Evolutionary conservation across 345 rosid genomes (phyloP).

Genomic region (Salix arbutifolia): DNA sequence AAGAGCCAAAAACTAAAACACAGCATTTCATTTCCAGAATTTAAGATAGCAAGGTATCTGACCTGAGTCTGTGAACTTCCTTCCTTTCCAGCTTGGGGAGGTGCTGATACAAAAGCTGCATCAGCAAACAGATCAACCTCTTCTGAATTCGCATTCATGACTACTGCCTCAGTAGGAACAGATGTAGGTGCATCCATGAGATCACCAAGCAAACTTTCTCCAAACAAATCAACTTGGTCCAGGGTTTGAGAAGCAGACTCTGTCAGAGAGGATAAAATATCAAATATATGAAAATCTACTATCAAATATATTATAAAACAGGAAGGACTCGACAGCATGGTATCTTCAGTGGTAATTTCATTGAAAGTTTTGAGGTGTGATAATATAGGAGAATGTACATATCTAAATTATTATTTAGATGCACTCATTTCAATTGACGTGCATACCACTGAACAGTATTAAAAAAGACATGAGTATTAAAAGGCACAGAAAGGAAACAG

Average conservation of each 20-base stretch:
- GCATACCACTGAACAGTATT: no score
- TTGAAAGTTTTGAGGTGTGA: no score
- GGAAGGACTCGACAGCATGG: no score
- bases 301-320: not conserved
- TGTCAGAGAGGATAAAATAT: slow-evolving; percentile 34
- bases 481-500: no score
- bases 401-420: no score
- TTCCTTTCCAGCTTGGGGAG: slow-evolving; percentile 43
- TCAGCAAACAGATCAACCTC: slow-evolving; percentile 92
- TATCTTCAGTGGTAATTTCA: no score
- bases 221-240: slow-evolving; percentile 77
- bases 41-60: slow-evolving; percentile 1
- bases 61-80: slow-evolving; percentile 60
- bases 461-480: no score
- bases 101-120: slow-evolving; percentile 88
- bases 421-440: no score
- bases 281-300: not conserved
- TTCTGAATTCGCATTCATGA: slow-evolving; percentile 36
- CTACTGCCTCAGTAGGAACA: slow-evolving; percentile 48
- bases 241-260: slow-evolving; percentile 58
- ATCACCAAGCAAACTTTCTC: slow-evolving; percentile 67
- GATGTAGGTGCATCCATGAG: slow-evolving; percentile 64
- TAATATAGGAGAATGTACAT: no score
- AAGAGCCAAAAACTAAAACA: not conserved
- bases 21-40: not conserved